A percentile compares a stretch with the other conserved stretches of the same genome.
phyloP scores from a whole-genome alignment of 495 filamentous ascomycete genomes.

The Penicillium alfredii region DNA sequence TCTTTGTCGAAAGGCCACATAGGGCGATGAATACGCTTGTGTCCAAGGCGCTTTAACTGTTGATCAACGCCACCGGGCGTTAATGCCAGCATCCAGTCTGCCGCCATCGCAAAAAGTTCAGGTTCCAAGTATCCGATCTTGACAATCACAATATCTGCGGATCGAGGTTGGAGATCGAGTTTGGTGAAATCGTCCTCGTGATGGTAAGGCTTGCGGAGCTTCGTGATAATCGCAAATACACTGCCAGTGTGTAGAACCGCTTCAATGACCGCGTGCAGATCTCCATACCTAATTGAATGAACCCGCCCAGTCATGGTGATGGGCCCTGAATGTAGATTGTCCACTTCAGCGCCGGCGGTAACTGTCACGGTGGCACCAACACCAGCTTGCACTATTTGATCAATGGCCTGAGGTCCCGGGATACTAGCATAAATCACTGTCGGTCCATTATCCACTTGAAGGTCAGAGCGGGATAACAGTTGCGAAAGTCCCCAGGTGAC shows the following conservation, averaged over 20 bases:
- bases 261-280: slow-evolving; percentile 43
- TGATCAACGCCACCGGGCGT: slow-evolving; percentile 54
- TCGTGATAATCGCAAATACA: slow-evolving; percentile 50
- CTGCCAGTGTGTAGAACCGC: slow-evolving; percentile 48
- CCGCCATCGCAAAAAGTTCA: slow-evolving; percentile 50
- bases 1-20: slow-evolving; percentile 52
- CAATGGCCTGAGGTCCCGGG: slow-evolving; percentile 44
- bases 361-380: slow-evolving; percentile 48
- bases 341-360: slow-evolving; percentile 50
- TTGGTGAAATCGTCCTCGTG: slow-evolving; percentile 50
- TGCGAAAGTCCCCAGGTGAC: slow-evolving; percentile 48
- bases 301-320: slow-evolving; percentile 49
- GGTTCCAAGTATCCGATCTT: slow-evolving; percentile 58
- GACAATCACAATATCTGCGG: slow-evolving; percentile 49
- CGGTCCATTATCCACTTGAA: slow-evolving; percentile 32
- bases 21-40: slow-evolving; percentile 44
- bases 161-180: slow-evolving; percentile 41
- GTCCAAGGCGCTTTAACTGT: slow-evolving; percentile 43
- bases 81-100: slow-evolving; percentile 50
- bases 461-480: slow-evolving; percentile 44
- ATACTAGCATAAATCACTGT: slow-evolving; percentile 53
- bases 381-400: slow-evolving; percentile 40
- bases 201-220: slow-evolving; percentile 54
- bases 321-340: slow-evolving; percentile 46
- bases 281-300: slow-evolving; percentile 49